A percentile compares a stretch with the other conserved stretches of the same genome.
Conservation (phyloP, 1,284 basidiomycete species). For the Erythrobasidium hasegawianum region DNA sequence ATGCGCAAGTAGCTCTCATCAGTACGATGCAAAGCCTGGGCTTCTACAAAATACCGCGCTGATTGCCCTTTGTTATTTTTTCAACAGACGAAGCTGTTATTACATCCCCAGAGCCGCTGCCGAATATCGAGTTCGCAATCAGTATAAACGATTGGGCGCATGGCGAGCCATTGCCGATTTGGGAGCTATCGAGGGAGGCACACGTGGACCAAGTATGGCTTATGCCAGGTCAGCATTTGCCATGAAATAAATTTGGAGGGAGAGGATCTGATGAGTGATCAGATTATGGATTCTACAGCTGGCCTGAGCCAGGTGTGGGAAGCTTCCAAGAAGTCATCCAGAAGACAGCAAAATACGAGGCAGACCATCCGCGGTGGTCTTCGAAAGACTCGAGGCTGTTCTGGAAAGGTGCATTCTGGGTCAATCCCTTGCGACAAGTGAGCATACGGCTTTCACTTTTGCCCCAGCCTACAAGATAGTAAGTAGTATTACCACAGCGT, state of each 20-base stretch:
- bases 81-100: conserved; percentile 41
- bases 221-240: conserved; percentile 45
- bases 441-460: not conserved
- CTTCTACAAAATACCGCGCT: not conserved
- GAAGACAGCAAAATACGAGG: conserved; percentile 36
- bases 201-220: conserved; percentile 44
- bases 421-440: conserved; percentile 34
- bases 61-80: not conserved
- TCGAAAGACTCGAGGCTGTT: conserved; percentile 46
- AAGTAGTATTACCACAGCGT: conserved; percentile 47
- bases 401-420: conserved; percentile 48
- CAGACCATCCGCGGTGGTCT: conserved; percentile 40
- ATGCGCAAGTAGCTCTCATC: not conserved
- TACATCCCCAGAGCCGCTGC: conserved; percentile 46
- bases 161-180: conserved; percentile 33
- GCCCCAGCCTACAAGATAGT: no score
- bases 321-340: conserved; percentile 44
- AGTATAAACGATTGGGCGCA: conserved; percentile 33
- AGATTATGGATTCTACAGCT: conserved; percentile 49
- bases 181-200: conserved; percentile 44
- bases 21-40: not conserved
- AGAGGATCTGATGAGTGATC: not conserved
- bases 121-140: conserved; percentile 49
- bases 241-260: not conserved
- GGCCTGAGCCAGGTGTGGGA: conserved; percentile 48